These are phyloP conservation scores for Talaromyces piceae DNA, from an alignment of 2,329 filamentous ascomycete species.

Conservation along the genomic window DNA sequence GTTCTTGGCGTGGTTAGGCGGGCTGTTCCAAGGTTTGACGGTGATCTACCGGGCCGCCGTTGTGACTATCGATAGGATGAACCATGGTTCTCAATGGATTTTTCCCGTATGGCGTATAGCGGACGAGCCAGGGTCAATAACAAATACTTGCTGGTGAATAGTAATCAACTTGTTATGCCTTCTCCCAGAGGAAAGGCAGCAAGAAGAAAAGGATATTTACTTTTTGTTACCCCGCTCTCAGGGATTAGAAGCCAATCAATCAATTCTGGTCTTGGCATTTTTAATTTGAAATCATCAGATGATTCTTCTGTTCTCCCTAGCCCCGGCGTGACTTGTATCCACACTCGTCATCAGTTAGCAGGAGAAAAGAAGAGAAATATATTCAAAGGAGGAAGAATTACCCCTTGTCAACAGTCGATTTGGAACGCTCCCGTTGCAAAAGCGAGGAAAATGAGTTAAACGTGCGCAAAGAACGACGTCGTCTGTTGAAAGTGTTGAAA, in stretches of 20 bases:
- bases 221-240: neutral
- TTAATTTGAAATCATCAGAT: neutral
- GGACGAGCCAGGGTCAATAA: too few species aligned
- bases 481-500: neutral
- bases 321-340: neutral
- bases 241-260: neutral
- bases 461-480: neutral
- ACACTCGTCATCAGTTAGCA: neutral
- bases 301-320: neutral
- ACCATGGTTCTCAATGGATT: neutral
- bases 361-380: neutral
- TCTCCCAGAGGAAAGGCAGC: neutral
- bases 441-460: neutral
- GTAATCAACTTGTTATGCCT: too few species aligned
- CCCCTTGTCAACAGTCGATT: neutral
- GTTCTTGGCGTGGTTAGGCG: neutral
- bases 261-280: too few species aligned
- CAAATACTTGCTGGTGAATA: too few species aligned
- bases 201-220: neutral
- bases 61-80: neutral
- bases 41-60: neutral
- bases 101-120: too few species aligned
- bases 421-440: neutral
- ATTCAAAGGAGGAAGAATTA: neutral
- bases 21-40: neutral